Conservation (phyloP, 495 filamentous ascomycete genomes). For the Penicillium psychrofluorescens region DNA sequence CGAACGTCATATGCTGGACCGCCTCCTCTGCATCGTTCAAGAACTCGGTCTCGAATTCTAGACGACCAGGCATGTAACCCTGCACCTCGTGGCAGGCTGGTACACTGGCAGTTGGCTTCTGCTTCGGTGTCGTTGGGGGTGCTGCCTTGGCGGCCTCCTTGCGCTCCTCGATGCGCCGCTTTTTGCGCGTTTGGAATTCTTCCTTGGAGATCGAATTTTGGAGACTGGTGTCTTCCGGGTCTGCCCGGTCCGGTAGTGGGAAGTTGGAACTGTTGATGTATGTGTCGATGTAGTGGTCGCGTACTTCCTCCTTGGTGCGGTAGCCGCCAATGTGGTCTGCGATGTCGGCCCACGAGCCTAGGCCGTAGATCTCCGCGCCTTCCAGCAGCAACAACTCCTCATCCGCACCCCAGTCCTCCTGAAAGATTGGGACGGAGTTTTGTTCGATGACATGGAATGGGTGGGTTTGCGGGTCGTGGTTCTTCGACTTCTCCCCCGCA, state of each 20-base stretch:
- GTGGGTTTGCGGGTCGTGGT: constrained; percentile 80
- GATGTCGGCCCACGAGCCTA: constrained; percentile 97
- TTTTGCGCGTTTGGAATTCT: constrained; percentile 90
- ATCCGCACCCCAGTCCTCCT: constrained; percentile 92
- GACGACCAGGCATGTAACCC: constrained; percentile 95
- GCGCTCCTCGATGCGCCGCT: constrained; percentile 84
- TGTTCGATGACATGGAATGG: constrained; percentile 93
- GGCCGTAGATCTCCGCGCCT: constrained; percentile 93
- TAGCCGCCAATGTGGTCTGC: constrained; percentile 97
- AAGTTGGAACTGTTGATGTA: constrained; percentile 79
- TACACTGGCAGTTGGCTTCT: constrained; percentile 89
- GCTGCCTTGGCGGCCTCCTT: constrained; percentile 84
- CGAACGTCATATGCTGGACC: constrained; percentile 96
- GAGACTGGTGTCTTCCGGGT: constrained; percentile 69
- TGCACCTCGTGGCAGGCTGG: constrained; percentile 96
- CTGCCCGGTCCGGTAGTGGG: constrained; percentile 76
- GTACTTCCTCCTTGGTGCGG: constrained; percentile 87
- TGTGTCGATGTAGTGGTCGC: constrained; percentile 83
- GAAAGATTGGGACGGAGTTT: constrained; percentile 94
- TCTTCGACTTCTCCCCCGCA: constrained; percentile 63
- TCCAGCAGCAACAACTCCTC: constrained; percentile 90
- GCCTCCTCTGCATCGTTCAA: constrained; percentile 97
- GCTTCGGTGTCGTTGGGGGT: constrained; percentile 77
- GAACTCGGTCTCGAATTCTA: constrained; percentile 97
- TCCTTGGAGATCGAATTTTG: constrained; percentile 77